A percentile compares a stretch with the other conserved stretches of the same genome.
These are phyloP conservation scores for Apodospora peruviana DNA, from an alignment of 495 filamentous ascomycete species.

Conservation along the genomic window DNA sequence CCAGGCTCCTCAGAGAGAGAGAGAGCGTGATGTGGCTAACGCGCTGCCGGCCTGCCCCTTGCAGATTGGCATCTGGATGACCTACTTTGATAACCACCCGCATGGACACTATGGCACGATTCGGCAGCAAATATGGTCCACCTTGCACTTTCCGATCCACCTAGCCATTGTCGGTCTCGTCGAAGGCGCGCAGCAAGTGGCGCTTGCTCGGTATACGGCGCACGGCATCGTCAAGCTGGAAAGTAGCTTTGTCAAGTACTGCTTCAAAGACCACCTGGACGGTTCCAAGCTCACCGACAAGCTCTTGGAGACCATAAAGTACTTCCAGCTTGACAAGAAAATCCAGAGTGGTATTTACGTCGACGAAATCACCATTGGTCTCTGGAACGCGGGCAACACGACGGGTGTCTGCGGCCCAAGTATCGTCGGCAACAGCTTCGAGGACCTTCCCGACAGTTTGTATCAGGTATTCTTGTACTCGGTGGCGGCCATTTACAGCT, in stretches of 20 bases:
- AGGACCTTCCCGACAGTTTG: conserved; percentile 6
- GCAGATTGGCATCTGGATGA: conserved; percentile 45
- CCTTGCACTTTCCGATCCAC: conserved; percentile 63
- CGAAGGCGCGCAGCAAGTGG: conserved; percentile 45
- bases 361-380: conserved; percentile 1
- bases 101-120: conserved; percentile 48
- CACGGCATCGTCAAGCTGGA: conserved; percentile 6
- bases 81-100: conserved; percentile 57
- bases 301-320: conserved; percentile 4
- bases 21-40: background rate
- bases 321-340: conserved; percentile 18
- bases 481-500: conserved; percentile 11
- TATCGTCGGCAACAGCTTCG: background rate
- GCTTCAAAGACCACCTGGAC: conserved; percentile 25
- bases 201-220: conserved; percentile 22
- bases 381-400: conserved; percentile 4
- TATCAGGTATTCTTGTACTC: background rate
- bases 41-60: background rate
- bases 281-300: conserved; percentile 12
- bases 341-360: conserved; percentile 11
- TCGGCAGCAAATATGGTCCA: conserved; percentile 56
- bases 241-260: conserved; percentile 5
- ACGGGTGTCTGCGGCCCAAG: conserved; percentile 11
- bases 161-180: conserved; percentile 55
- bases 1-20: background rate